A percentile compares a stretch with the other conserved stretches of the same genome.
phyloP scores from a whole-genome alignment of 305 asterid species.

The Rubia occidens region DNA sequence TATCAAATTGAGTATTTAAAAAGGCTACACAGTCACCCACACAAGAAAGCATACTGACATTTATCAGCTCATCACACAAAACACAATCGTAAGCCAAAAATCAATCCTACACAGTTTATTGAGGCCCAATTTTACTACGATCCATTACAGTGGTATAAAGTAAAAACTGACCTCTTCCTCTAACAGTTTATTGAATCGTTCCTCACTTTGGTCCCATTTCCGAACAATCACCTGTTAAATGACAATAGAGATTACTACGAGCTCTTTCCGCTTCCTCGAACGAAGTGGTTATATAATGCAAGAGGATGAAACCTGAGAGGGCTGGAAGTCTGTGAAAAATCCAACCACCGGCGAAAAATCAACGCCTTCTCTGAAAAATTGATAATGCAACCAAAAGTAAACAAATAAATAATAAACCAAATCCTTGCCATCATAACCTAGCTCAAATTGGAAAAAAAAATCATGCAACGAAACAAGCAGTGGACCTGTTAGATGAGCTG shows the following conservation, averaged over 20 bases:
- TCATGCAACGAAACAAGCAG: not conserved
- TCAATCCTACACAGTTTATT: too few species aligned
- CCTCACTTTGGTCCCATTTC: slow-evolving; percentile 72
- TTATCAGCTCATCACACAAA: not conserved
- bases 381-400: not conserved
- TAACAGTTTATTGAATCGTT: slow-evolving; percentile 47
- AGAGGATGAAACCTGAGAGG: slow-evolving; percentile 51
- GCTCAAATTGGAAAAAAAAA: not conserved
- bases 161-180: slow-evolving; percentile 62
- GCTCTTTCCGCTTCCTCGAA: not conserved
- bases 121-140: too few species aligned
- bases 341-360: slow-evolving; percentile 75
- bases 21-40: not conserved
- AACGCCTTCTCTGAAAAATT: slow-evolving; percentile 54
- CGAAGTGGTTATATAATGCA: not conserved
- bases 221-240: slow-evolving; percentile 58
- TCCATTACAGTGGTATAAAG: not conserved
- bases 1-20: not conserved
- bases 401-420: not conserved
- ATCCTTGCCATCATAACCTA: not conserved
- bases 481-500: slow-evolving; percentile 61
- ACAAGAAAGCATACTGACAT: not conserved
- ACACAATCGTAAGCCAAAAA: not conserved
- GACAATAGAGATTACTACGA: not conserved
- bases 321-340: slow-evolving; percentile 41